Evolutionary conservation across 2,329 filamentous ascomycete genomes (phyloP), one percentile per base, ranked within the genome.

Genomic region (Nigrospora osmanthi): DNA sequence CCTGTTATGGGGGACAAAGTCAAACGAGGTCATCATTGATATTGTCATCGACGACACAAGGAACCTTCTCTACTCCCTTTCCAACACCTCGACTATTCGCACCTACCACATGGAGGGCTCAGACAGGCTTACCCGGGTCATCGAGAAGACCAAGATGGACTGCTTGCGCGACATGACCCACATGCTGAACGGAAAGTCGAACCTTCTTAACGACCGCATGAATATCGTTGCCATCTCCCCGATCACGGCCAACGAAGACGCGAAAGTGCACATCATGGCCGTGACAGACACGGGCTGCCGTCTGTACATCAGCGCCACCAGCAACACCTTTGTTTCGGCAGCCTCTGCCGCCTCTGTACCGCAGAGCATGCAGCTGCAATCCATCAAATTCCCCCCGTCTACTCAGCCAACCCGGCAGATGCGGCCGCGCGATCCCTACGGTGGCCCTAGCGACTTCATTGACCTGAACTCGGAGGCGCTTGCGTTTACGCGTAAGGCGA

Each of bases 341-440:
- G 76, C 75, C 13, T 73, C 78, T 16, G 75, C 78, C 9, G 83
- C 75, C 47, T 63, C 73, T 47, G 82, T 87, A 1, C 90, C 93
- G 1, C 90, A 87, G 55, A 96, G 89, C 65, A 96, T 98, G 89
- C 90, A 96, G 64, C 82, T 96, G n/a, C 86, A 94, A 54, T 93
- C 95, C 58, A 88, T 98, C 64, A 94, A 93, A 60, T 95, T 95
- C 47, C 93, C 94, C 1, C 93, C 93, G 0, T 64, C 70, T 35
- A 68, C 65, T 47, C 65, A 52, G 49, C 64, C 54, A 52, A 45
- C 64, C 59, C 49, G 49, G 50, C 50, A 50, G 49, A 17, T 48
- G 40, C 46, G 52, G 39, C 30, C 44, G 16, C 48, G 38, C 11
- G 54, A 58, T 44, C 49, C 50, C 35, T 61, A 46, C 52, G 58